Percentiles rank a stretch among this genome's conserved stretches.
Conservation (phyloP, 2,329 filamentous ascomycete species). For the Penicillium polonicum region DNA sequence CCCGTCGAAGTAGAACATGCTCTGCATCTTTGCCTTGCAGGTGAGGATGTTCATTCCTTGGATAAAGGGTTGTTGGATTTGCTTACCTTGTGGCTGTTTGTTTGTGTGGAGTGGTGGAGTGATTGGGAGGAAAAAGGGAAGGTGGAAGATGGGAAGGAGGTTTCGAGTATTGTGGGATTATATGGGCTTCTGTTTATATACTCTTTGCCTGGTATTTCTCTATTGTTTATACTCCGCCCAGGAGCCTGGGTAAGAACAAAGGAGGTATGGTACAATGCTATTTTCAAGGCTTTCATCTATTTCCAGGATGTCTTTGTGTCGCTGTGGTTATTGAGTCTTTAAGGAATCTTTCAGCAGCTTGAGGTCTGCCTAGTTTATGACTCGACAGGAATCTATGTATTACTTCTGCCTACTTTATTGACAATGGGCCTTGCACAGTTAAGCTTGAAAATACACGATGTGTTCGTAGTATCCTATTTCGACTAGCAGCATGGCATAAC, state of each 20-base stretch:
- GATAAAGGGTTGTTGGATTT: not conserved
- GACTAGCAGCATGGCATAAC: not conserved
- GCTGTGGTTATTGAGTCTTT: not conserved
- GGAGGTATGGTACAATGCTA: not conserved
- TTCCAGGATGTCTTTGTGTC: not conserved
- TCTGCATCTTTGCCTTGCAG: not conserved
- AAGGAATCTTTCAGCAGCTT: not conserved
- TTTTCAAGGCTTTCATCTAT: not conserved
- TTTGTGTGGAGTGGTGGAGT: not conserved
- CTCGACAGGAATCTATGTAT: not conserved
- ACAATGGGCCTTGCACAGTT: not conserved
- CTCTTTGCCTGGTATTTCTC: not conserved
- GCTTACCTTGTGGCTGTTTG: not conserved
- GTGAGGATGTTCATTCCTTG: not conserved
- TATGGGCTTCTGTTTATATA: not conserved
- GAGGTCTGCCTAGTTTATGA: not conserved
- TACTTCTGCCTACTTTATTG: not conserved
- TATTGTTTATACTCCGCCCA: not conserved
- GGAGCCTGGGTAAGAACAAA: not conserved
- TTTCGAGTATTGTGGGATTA: not conserved
- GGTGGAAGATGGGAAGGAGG: not conserved
- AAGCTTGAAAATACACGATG: not conserved
- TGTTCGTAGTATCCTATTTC: not conserved
- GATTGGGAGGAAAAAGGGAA: not conserved
- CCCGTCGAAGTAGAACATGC: constrained; percentile 11